These are phyloP conservation scores for Sclerotinia spermophila DNA, from an alignment of 2,329 filamentous ascomycete species.

Conservation along the genomic window DNA sequence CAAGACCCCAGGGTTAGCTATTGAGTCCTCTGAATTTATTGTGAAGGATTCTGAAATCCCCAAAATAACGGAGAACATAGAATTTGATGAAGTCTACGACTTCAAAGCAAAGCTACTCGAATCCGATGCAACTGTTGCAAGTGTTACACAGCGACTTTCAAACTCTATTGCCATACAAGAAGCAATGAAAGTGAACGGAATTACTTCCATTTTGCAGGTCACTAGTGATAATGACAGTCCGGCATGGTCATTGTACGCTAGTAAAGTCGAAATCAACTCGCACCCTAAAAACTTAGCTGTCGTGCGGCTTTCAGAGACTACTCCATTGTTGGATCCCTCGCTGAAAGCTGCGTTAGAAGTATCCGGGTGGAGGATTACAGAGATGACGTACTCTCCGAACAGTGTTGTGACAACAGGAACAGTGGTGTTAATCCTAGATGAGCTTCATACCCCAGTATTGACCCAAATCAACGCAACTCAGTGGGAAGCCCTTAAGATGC, in stretches of 20 bases:
- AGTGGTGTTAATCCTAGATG: constrained; percentile 22
- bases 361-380: not conserved
- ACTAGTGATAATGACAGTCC: not conserved
- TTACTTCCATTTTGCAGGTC: not conserved
- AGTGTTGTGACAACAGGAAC: not conserved
- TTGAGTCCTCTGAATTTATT: not conserved
- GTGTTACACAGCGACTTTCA: not conserved
- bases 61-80: not conserved
- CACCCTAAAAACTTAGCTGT: not conserved
- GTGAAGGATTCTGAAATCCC: not conserved
- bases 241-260: not conserved
- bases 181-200: not conserved
- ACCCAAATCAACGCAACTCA: not conserved
- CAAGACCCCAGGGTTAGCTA: not conserved
- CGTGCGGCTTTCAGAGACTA: not conserved
- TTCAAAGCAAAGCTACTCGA: not conserved
- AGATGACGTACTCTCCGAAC: not conserved
- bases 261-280: not conserved
- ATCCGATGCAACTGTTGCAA: not conserved
- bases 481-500: constrained; percentile 23
- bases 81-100: not conserved
- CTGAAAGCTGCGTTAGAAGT: not conserved
- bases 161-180: not conserved
- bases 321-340: not conserved
- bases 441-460: constrained; percentile 20